Evolutionary conservation across 129 eudicot genomes (phyloP).

Genomic region (Flaveria trinervia): DNA sequence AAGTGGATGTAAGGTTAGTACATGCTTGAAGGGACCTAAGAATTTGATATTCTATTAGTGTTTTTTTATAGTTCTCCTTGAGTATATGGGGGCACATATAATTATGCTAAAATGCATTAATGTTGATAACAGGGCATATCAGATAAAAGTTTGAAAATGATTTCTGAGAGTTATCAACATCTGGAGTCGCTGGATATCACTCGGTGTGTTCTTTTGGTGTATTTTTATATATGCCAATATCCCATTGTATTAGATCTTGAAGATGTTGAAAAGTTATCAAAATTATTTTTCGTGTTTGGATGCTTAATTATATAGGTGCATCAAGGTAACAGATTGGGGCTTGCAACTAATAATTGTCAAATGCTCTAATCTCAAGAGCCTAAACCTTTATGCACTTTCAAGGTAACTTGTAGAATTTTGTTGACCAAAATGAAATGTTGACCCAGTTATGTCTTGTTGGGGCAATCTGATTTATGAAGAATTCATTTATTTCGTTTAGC

Average conservation of each 20-base stretch:
- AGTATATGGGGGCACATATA: conserved; percentile 10
- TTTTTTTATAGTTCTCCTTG: conserved; percentile 4
- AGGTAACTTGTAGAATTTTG: conserved; percentile 46
- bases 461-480: conserved; percentile 26
- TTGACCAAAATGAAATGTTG: not conserved
- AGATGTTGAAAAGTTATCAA: not conserved
- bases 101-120: conserved; percentile 12
- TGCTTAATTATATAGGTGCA: conserved; percentile 56
- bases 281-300: not conserved
- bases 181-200: conserved; percentile 80
- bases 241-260: not conserved
- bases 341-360: conserved; percentile 63
- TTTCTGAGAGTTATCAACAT: conserved; percentile 64
- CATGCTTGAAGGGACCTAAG: conserved; percentile 9
- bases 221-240: not conserved
- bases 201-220: conserved; percentile 45
- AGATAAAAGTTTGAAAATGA: conserved; percentile 67
- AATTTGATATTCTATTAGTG: not conserved
- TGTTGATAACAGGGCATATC: conserved; percentile 65
- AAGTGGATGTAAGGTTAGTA: conserved; percentile 93
- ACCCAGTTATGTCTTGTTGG: not conserved
- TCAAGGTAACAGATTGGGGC: conserved; percentile 79
- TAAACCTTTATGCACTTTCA: conserved; percentile 90
- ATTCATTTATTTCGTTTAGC: conserved; percentile 48
- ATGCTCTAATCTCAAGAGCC: conserved; percentile 67